Percentiles rank a stretch among this genome's conserved stretches.
These are phyloP conservation scores for Rhodotorula diobovata DNA, from an alignment of 768 basidiomycete genomes.

Conservation along the genomic window DNA sequence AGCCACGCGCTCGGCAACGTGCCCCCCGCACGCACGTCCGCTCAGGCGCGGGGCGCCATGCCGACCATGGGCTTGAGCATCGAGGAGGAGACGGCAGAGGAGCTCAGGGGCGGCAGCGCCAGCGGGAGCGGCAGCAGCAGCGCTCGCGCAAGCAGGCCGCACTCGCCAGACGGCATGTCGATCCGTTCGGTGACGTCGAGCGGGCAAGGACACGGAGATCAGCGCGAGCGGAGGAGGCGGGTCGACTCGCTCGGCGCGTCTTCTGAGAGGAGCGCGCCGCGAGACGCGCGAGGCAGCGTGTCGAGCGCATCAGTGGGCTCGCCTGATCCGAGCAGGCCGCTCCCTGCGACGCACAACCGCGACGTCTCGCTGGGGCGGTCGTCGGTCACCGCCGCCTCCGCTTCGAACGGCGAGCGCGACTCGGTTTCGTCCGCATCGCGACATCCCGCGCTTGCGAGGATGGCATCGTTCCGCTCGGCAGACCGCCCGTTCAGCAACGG, in stretches of 20 bases:
- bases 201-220: background rate
- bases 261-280: background rate
- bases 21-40: background rate
- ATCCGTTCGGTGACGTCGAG: conserved; percentile 48
- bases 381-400: background rate
- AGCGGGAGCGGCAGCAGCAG: background rate
- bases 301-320: background rate
- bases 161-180: conserved; percentile 9
- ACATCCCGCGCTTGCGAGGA: conserved; percentile 15
- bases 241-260: conserved; percentile 20
- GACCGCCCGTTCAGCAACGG: conserved; percentile 14
- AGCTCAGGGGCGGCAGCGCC: background rate
- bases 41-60: background rate
- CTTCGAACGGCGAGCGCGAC: conserved; percentile 1
- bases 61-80: background rate
- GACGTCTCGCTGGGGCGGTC: background rate
- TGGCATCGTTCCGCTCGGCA: conserved; percentile 15
- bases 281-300: too few species aligned
- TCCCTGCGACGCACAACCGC: background rate
- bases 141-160: background rate
- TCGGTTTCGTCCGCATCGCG: background rate
- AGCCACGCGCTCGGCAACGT: conserved; percentile 23
- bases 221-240: conserved; percentile 3
- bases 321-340: background rate
- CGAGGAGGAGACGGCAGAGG: background rate